Evolutionary conservation across 2,329 filamentous ascomycete genomes (phyloP).

Genomic region (Parascedosporium putredinis): DNA sequence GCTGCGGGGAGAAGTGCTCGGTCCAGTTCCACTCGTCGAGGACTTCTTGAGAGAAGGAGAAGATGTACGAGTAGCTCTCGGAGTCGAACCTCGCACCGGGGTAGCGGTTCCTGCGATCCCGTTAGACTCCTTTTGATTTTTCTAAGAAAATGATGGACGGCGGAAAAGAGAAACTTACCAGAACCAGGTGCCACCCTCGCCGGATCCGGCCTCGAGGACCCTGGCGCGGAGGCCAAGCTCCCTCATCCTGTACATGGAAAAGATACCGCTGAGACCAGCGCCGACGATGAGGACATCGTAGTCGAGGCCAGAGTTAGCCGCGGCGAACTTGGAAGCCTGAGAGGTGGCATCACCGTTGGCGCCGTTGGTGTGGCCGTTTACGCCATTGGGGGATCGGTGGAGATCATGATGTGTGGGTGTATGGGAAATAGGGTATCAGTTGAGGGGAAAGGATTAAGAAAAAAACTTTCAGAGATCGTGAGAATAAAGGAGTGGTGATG

Average conservation of each 20-base stretch:
- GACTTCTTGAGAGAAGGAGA: slow-evolving; percentile 29
- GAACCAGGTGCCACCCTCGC: slow-evolving; percentile 35
- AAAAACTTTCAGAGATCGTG: background rate
- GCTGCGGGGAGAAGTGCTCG: slow-evolving; percentile 22
- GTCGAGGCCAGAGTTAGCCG: slow-evolving; percentile 13
- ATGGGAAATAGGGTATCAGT: background rate
- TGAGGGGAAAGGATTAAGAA: too few species aligned
- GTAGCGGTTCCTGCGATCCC: slow-evolving; percentile 31
- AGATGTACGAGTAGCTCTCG: slow-evolving; percentile 29
- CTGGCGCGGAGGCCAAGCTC: slow-evolving; percentile 25
- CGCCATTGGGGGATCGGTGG: slow-evolving; percentile 1
- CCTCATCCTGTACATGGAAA: slow-evolving; percentile 27
- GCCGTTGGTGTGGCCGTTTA: slow-evolving; percentile 3
- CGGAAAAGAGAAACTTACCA: slow-evolving; percentile 17
- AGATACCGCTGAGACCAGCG: slow-evolving; percentile 30
- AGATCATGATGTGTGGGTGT: slow-evolving; percentile 1
- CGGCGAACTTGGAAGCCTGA: background rate
- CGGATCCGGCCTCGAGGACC: slow-evolving; percentile 28
- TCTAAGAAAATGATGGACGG: background rate
- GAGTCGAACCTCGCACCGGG: slow-evolving; percentile 29
- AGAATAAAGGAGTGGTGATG: too few species aligned
- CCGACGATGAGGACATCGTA: slow-evolving; percentile 29
- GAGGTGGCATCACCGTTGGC: background rate
- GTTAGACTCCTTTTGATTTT: background rate
- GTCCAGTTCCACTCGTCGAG: slow-evolving; percentile 31